Evolutionary conservation across 306 rosid genomes (phyloP).

Genomic region (Clitoria ternatea): DNA sequence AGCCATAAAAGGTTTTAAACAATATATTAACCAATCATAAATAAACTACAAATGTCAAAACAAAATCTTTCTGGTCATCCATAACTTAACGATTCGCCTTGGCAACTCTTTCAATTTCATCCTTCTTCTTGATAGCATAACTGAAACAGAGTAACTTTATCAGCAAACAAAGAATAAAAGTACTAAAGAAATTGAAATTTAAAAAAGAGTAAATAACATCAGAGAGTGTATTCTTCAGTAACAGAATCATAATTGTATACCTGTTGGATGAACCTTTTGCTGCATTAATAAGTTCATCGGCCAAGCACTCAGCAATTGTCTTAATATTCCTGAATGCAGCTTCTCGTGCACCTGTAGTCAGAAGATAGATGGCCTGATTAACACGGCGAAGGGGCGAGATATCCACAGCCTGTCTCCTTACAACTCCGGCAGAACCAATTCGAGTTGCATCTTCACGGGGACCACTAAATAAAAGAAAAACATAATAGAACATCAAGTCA

Average conservation of each 20-base stretch:
- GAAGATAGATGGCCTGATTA: conserved; percentile 63
- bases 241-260: background rate
- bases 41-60: background rate
- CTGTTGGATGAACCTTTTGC: conserved; percentile 74
- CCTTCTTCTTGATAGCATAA: conserved; percentile 67
- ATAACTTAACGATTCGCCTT: conserved; percentile 61
- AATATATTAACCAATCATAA: background rate
- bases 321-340: conserved; percentile 63
- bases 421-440: conserved; percentile 71
- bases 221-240: background rate
- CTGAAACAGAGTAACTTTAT: conserved; percentile 17
- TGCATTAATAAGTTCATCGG: conserved; percentile 66
- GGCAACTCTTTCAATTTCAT: conserved; percentile 72
- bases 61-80: conserved; percentile 19
- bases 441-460: conserved; percentile 72
- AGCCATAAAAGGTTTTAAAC: background rate
- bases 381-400: conserved; percentile 64
- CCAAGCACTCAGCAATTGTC: conserved; percentile 65
- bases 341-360: conserved; percentile 64
- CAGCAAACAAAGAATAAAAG: no score
- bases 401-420: conserved; percentile 69
- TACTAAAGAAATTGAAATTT: background rate
- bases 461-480: conserved; percentile 32
- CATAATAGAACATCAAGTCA: background rate
- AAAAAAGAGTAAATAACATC: background rate